Conservation (phyloP, 2,329 filamentous ascomycete genomes). For the Lasiodiplodia sp. region DNA sequence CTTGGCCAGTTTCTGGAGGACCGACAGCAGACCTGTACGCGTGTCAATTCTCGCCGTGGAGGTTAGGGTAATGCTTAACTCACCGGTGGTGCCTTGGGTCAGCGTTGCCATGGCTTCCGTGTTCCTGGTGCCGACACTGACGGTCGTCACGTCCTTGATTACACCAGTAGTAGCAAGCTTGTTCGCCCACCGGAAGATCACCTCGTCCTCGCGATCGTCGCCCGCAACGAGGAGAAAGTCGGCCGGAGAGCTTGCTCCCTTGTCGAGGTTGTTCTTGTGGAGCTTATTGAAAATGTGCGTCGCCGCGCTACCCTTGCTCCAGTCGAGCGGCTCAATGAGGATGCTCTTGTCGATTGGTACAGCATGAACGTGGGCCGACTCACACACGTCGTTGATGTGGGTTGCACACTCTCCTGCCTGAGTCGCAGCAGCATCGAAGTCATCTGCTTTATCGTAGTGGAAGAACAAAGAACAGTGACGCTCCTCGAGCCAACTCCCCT, state of each 20-base stretch:
- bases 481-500: slow-evolving; percentile 86
- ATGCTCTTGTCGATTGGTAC: slow-evolving; percentile 81
- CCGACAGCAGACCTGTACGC: slow-evolving; percentile 57
- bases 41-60: slow-evolving; percentile 28
- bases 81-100: slow-evolving; percentile 91
- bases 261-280: slow-evolving; percentile 30
- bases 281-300: slow-evolving; percentile 70
- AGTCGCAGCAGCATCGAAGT: slow-evolving; percentile 75
- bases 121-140: slow-evolving; percentile 85
- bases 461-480: slow-evolving; percentile 92
- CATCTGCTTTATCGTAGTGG: slow-evolving; percentile 84
- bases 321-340: slow-evolving; percentile 83
- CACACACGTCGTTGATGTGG: slow-evolving; percentile 94
- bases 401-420: slow-evolving; percentile 90
- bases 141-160: slow-evolving; percentile 73
- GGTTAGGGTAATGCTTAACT: slow-evolving; percentile 44
- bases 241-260: slow-evolving; percentile 54
- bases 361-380: slow-evolving; percentile 82
- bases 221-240: slow-evolving; percentile 92
- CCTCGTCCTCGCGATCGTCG: slow-evolving; percentile 91
- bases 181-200: slow-evolving; percentile 95
- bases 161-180: slow-evolving; percentile 64
- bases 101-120: slow-evolving; percentile 86
- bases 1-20: slow-evolving; percentile 59
- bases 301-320: slow-evolving; percentile 86